Percentiles rank a stretch among this genome's conserved stretches.
Conservation (phyloP, 805 yeast species). For the Schizosaccharomyces osmophilus region DNA sequence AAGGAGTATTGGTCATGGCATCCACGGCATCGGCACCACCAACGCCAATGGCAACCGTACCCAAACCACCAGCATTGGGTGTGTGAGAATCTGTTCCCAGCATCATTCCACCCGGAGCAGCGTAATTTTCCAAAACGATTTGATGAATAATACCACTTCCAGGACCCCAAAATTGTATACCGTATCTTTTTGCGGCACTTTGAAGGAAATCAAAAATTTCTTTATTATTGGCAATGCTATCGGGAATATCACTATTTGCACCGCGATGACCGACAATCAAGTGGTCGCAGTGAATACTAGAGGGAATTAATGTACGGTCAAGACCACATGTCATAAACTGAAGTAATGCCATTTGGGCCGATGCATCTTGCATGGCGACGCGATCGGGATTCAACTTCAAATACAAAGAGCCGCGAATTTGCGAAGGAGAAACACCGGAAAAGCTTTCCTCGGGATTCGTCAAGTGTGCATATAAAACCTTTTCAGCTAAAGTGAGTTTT, state of each 20-base stretch:
- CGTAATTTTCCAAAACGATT: conserved; percentile 85
- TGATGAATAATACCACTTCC: conserved; percentile 97
- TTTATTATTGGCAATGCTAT: conserved; percentile 71
- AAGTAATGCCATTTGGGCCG: conserved; percentile 92
- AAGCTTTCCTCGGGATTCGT: conserved; percentile 58
- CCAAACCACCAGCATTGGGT: conserved; percentile 95
- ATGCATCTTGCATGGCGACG: conserved; percentile 97
- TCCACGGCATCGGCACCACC: conserved; percentile 99
- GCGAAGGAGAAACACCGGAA: conserved; percentile 6
- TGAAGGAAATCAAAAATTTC: conserved; percentile 85
- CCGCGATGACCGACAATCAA: conserved; percentile 90
- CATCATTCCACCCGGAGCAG: conserved; percentile 91
- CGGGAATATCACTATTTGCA: conserved; percentile 58
- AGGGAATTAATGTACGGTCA: conserved; percentile 78
- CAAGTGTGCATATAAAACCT: conserved; percentile 80
- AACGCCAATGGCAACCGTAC: conserved; percentile 93
- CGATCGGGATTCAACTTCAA: conserved; percentile 90
- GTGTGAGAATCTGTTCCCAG: conserved; percentile 95
- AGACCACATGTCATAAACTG: conserved; percentile 93
- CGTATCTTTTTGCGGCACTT: conserved; percentile 78
- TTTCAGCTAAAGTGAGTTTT: conserved; percentile 88
- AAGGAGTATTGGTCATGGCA: conserved; percentile 76
- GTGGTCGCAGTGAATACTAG: conserved; percentile 94
- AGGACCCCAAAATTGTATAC: conserved; percentile 96
- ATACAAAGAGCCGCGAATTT: conserved; percentile 59